Evolutionary conservation across 1,284 basidiomycete genomes (phyloP).

Genomic region (Sporisorium reilianum): DNA sequence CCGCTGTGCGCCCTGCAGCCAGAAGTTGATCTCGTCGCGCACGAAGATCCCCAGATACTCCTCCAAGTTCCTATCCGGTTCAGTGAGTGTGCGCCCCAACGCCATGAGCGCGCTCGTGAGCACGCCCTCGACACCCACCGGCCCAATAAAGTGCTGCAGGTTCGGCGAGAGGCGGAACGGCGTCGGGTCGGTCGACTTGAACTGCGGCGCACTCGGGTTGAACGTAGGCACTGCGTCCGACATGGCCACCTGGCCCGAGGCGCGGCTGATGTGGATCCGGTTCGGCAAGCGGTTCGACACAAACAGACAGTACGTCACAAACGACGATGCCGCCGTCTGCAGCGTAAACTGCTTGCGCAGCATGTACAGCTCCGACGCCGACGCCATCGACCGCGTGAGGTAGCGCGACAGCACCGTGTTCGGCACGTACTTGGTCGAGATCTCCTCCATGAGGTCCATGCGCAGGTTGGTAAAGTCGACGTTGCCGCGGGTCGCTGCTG

Average conservation of each 20-base stretch:
- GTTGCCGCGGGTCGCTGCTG: constrained; percentile 40
- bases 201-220: constrained; percentile 77
- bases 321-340: constrained; percentile 87
- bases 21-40: constrained; percentile 88
- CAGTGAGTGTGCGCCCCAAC: constrained; percentile 87
- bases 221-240: constrained; percentile 67
- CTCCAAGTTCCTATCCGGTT: constrained; percentile 90
- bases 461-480: constrained; percentile 79
- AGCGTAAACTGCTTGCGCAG: constrained; percentile 97
- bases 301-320: constrained; percentile 91
- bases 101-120: constrained; percentile 88
- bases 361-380: constrained; percentile 89
- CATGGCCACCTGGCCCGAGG: constrained; percentile 69
- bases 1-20: constrained; percentile 71
- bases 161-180: constrained; percentile 98
- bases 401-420: constrained; percentile 90
- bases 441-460: constrained; percentile 91
- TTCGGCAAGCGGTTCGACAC: constrained; percentile 85
- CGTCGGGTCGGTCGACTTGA: constrained; percentile 84
- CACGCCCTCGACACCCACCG: constrained; percentile 89
- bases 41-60: constrained; percentile 89
- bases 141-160: constrained; percentile 92
- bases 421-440: constrained; percentile 88
- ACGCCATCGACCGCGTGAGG: constrained; percentile 86
- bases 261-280: constrained; percentile 87